Evolutionary conservation across 805 yeast genomes (phyloP), one percentile per base, ranked within the genome.

Genomic region (Schizosaccharomyces pombe): DNA sequence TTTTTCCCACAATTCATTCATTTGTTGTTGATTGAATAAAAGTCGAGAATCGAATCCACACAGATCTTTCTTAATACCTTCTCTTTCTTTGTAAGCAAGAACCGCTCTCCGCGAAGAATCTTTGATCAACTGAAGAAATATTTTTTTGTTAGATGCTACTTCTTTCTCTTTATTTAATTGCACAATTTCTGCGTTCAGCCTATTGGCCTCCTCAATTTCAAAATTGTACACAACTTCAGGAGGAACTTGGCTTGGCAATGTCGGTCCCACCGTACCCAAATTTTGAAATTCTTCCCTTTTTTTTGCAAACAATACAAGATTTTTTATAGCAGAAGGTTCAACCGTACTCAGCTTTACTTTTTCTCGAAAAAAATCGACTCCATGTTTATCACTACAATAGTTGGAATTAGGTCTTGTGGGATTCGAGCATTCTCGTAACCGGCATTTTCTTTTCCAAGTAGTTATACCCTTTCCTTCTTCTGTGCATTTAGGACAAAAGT

Each of bases 341-440:
- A 37, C 22, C 14, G 32, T 19, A 14, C 12, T 33, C 9, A 28
- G 16, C 39, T 30, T 28, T 54, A 29, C 40, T 47, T 55, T 30
- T 32, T 19, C 19, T 56, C 53, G 67, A 58, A 65, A 26, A 24
- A 31, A 80, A 57, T 57, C 56, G 52, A 62, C 53, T 34, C 94
- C 95, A 65, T 87, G 94, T 28, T 75, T 82, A 22, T 72, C 73
- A 14, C 77, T 67, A 63, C 96, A 86, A 63, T 82, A 86, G 64
- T 86, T 85, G 33, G 85, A 76, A 14, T 19, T 14, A 19, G n/a
- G 12, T 19, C 33, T 19, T 55, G 62, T 75, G 0, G 86, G 80
- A 40, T 71, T 68, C 52, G 61, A 71, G 62, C 96, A 86, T 0
- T 62, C 64, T 0, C 64, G 62, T 11, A 82, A 54, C 29, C 89